These are phyloP conservation scores for Coelastrella sp. DNA, from an alignment of 139 green algal genomes.

Conservation along the genomic window DNA sequence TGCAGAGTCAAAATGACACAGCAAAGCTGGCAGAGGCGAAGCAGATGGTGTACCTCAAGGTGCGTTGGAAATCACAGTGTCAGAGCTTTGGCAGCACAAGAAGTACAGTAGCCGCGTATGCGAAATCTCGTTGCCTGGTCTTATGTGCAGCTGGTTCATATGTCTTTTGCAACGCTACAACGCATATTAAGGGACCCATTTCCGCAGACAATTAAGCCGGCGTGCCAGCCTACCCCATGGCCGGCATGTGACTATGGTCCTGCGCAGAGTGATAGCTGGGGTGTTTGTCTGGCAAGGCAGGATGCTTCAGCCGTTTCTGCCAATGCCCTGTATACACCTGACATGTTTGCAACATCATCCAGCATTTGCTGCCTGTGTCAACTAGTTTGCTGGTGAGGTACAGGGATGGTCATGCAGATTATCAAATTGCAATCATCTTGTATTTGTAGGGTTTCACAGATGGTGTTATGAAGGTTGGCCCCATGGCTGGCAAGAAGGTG, in stretches of 20 bases:
- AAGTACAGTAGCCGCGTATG: no score
- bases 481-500: constrained; percentile 89
- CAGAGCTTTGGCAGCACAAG: no score
- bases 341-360: no score
- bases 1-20: constrained; percentile 94
- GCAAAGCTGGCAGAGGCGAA: constrained; percentile 98
- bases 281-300: constrained; percentile 29
- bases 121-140: no score
- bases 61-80: no score
- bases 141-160: no score
- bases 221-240: constrained; percentile 40
- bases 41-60: constrained; percentile 94
- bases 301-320: constrained; percentile 5
- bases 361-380: no score
- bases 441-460: constrained; percentile 91
- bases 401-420: neutral
- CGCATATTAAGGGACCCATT: no score
- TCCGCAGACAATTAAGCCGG: constrained; percentile 44
- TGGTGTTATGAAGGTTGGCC: constrained; percentile 91
- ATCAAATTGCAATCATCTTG: neutral
- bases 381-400: no score
- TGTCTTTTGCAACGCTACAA: no score
- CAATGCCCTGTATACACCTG: constrained; percentile 22
- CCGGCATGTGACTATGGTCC: constrained; percentile 34
- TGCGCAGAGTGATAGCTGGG: neutral